phyloP scores from a whole-genome alignment of 2,329 filamentous ascomycete species.

The Colletotrichum navitas region DNA sequence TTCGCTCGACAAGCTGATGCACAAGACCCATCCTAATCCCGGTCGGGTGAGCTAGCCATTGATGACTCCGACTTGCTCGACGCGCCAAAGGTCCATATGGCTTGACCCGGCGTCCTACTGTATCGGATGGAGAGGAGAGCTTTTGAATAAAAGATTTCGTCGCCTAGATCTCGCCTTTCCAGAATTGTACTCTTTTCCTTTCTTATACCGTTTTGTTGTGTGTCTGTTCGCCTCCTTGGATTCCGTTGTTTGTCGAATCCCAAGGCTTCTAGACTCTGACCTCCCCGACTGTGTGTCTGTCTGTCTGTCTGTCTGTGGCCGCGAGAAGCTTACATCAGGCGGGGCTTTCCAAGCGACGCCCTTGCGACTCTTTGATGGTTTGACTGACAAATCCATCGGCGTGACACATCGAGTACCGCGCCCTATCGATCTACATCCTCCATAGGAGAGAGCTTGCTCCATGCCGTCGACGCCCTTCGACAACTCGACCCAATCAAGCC shows the following conservation, averaged over 20 bases:
- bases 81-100: conserved; percentile 27
- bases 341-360: conserved; percentile 22
- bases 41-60: conserved; percentile 34
- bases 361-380: conserved; percentile 11
- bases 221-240: conserved; percentile 34
- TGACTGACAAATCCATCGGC: conserved; percentile 24
- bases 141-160: conserved; percentile 40
- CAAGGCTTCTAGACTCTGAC: conserved; percentile 12
- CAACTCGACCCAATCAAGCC: conserved; percentile 14
- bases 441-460: conserved; percentile 14
- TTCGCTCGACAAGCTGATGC: conserved; percentile 40
- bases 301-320: conserved; percentile 3
- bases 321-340: conserved; percentile 26
- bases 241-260: conserved; percentile 28
- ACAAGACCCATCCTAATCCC: conserved; percentile 39
- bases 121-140: neutral
- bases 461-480: conserved; percentile 39
- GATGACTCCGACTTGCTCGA: conserved; percentile 39
- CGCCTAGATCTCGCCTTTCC: conserved; percentile 16
- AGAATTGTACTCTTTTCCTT: conserved; percentile 25
- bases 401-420: conserved; percentile 12
- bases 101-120: conserved; percentile 25
- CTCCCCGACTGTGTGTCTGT: conserved; percentile 14
- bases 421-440: conserved; percentile 34
- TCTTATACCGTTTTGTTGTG: conserved; percentile 40